A percentile compares a stretch with the other conserved stretches of the same genome.
Evolutionary conservation across 257 asterid species (phyloP).

Genomic region (Apocynum venetum): DNA sequence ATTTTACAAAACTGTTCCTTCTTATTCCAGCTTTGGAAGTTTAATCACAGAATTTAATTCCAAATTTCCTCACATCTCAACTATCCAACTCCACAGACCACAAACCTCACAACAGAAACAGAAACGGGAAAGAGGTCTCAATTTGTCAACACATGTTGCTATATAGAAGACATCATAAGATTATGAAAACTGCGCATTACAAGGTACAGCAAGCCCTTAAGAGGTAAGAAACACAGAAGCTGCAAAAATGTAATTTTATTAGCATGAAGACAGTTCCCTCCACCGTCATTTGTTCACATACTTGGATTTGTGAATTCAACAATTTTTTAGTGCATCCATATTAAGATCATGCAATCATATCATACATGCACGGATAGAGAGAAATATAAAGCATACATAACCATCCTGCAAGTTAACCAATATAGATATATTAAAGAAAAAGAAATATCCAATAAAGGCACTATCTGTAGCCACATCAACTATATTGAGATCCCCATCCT

Average conservation of each 20-base stretch:
- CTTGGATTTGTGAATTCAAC: background rate
- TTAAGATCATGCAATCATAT: background rate
- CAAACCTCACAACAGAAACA: background rate
- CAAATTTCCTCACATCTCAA: too few species aligned
- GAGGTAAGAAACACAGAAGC: background rate
- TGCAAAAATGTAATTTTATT: background rate
- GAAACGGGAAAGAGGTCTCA: too few species aligned
- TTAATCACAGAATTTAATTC: background rate
- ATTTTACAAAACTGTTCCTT: too few species aligned
- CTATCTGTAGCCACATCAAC: conserved; percentile 50
- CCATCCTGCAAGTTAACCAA: too few species aligned
- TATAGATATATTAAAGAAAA: background rate
- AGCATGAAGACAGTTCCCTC: background rate
- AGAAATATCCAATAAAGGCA: background rate
- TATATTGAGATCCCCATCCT: conserved; percentile 57
- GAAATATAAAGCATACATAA: background rate
- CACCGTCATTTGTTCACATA: background rate
- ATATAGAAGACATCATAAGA: background rate
- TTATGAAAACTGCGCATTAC: background rate
- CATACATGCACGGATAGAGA: background rate
- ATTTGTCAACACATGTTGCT: background rate
- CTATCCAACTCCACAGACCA: background rate
- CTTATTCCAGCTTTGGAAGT: background rate
- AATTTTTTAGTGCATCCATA: background rate
- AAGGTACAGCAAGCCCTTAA: background rate